Base-by-base conservation (phyloP, 208 protist genomes). In the Angomonas deanei region DNA sequence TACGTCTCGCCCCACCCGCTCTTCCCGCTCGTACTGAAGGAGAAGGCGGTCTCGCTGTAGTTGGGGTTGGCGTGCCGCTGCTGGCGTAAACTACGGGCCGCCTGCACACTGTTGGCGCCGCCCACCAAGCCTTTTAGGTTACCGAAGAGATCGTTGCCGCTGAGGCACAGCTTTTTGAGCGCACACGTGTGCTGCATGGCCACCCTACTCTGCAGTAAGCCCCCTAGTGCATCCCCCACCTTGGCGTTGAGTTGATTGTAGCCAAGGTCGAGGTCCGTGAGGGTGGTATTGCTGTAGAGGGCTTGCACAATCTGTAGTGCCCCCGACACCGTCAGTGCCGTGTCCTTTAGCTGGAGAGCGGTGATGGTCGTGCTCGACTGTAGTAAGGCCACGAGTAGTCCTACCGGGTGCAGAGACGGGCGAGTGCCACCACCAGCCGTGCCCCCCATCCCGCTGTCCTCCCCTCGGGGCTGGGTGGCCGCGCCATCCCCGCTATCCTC, bases 321-420 rank as follows among this genome's bases (percentile, higher is more conserved):
- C 27, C 71, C 80, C 27, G 28, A 27, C 54, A 75, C 78, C 1
- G 62, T 79, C 4, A 96, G 63, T 15, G 66, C 67, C 8, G 86
- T 76, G 17, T 87, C 74, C 5, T 74, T 72, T 15, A 96, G 70
- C 36, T 74, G 68, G 27, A 94, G 66, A 15, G 74, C 75, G 10
- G 71, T 75, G 13, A 96, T 68, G 1, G 80, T 50, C 19, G 68
- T 68, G 10, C 73, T 83, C 0, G 65, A 78, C 24, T 71, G 65
- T 26, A 93, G 64, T 11, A 94, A 69, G 66, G 90, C 74, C 36
- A 76, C 69, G 27, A 93, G 69, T 2, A 92, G 70, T 50, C 84
- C 74, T 49, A 93, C 78, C 10, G 87, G 84, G 19, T 75, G 76
- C 1, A 59, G 67, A 8, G 72, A 52, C 10, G 21, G 42, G 4